Evolutionary conservation across 2,329 filamentous ascomycete genomes (phyloP), one percentile per base, ranked within the genome.

Genomic region (Aspergillus calidoustus): DNA sequence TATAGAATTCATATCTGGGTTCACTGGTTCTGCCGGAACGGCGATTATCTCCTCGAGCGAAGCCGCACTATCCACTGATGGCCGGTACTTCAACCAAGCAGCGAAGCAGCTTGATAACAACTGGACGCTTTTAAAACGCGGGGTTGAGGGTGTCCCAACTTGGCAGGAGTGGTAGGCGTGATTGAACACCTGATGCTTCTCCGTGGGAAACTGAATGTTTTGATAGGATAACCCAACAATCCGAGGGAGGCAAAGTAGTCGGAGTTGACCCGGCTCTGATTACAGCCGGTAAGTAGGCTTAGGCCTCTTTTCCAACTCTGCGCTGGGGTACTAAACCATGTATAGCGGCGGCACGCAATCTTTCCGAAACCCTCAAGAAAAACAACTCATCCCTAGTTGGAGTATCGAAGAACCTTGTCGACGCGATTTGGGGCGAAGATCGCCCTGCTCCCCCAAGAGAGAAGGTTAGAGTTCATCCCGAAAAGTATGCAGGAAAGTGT

Each of bases 71-170:
- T 92, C 95, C 13, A 99, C 95, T 31, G 95, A 99, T 76, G 95
- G 95, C 31, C 89, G 95, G 67, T 99, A 99, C 79, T 99, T 98
- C 84, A 98, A 96, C 80, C 95, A 99, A 78, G 95, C 95, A 28
- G 83, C 88, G 64, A 91, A 93, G 71, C 92, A 99, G 77, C 86
- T 99, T 31, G 95, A 98, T 76, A 81, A 79, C 71, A 98, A 98
- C 77, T 99, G 95, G 95, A 82, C 86, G 54, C 83, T 99, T 46
- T 82, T 99, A 64, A 99, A 97, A 81, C 92, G 96, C 72, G 95
- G 95, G 6, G 83, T 97, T 52, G 91, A 95, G 73, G 92, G 96
- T 77, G 93, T 97, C 9, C 94, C 92, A 1, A 98, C 94, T 0
- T 99, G 95, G 91, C 92, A 97, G 75, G 95, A 98, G 77, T 99